Evolutionary conservation across 179 eudicot genomes (phyloP).

Genomic region (Vitellaria paradoxa): DNA sequence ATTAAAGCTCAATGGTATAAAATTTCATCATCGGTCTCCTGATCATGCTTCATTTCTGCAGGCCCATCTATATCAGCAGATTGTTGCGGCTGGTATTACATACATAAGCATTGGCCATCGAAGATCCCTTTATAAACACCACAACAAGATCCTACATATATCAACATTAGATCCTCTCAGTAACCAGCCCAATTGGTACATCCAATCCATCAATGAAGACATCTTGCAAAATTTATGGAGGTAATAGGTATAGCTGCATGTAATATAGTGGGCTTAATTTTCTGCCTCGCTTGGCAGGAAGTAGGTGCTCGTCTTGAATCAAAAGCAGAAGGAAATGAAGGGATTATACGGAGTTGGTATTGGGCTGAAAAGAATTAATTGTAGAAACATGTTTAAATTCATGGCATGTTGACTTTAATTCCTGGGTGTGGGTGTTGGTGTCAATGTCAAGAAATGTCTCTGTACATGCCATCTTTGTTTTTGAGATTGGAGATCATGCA

Average conservation of each 20-base stretch:
- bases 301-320: neutral
- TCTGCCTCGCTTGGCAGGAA: neutral
- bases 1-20: neutral
- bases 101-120: conserved; percentile 86
- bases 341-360: neutral
- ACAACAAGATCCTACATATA: conserved; percentile 57
- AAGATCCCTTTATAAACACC: conserved; percentile 61
- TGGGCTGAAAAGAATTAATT: neutral
- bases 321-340: neutral
- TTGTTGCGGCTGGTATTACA: conserved; percentile 80
- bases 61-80: conserved; percentile 67
- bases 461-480: no score
- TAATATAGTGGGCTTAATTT: neutral
- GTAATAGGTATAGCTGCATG: neutral
- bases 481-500: neutral
- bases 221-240: conserved; percentile 16
- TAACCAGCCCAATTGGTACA: conserved; percentile 50
- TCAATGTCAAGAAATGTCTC: no score
- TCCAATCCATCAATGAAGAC: conserved; percentile 47
- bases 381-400: neutral
- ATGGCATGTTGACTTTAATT: no score
- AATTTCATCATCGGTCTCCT: neutral
- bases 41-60: conserved; percentile 24
- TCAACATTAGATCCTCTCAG: conserved; percentile 35
- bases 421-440: no score